Conservation (phyloP, 768 basidiomycete species). For the Boletus rubropictus region DNA sequence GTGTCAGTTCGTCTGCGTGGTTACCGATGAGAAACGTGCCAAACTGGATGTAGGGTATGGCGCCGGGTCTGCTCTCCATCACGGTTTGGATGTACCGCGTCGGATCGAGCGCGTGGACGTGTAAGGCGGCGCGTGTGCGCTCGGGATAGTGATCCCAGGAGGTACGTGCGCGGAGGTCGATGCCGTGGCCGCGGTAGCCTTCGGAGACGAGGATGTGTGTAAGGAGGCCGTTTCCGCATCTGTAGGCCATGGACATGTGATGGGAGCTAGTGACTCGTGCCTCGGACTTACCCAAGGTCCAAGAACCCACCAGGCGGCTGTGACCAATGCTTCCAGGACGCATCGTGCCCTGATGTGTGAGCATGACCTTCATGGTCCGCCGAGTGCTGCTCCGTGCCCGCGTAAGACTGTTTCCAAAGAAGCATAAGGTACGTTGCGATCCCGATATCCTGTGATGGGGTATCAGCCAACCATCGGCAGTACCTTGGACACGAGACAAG, state of each 20-base stretch:
- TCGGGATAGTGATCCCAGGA: constrained; percentile 81
- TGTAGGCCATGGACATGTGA: constrained; percentile 23
- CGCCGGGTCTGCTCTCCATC: background rate
- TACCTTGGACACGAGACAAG: background rate
- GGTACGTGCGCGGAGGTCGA: constrained; percentile 78
- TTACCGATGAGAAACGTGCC: constrained; percentile 84
- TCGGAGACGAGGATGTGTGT: constrained; percentile 81
- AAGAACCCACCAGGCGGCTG: constrained; percentile 81
- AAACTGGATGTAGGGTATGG: constrained; percentile 31
- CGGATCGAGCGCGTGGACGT: constrained; percentile 71
- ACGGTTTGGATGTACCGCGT: constrained; percentile 2
- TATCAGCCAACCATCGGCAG: background rate
- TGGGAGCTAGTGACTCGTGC: background rate
- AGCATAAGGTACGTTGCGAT: constrained; percentile 92
- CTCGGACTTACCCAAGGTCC: constrained; percentile 67
- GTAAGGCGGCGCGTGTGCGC: constrained; percentile 53
- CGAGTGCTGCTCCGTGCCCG: background rate
- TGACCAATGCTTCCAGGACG: constrained; percentile 69
- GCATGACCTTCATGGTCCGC: background rate
- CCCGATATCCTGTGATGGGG: constrained; percentile 68
- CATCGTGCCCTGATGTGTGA: background rate
- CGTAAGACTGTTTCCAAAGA: constrained; percentile 78
- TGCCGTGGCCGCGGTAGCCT: constrained; percentile 79
- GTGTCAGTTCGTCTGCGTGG: constrained; percentile 94
- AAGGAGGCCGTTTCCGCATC: constrained; percentile 89